These are phyloP conservation scores for Macrophomina tecta DNA, from an alignment of 2,329 filamentous ascomycete genomes.

Conservation along the genomic window DNA sequence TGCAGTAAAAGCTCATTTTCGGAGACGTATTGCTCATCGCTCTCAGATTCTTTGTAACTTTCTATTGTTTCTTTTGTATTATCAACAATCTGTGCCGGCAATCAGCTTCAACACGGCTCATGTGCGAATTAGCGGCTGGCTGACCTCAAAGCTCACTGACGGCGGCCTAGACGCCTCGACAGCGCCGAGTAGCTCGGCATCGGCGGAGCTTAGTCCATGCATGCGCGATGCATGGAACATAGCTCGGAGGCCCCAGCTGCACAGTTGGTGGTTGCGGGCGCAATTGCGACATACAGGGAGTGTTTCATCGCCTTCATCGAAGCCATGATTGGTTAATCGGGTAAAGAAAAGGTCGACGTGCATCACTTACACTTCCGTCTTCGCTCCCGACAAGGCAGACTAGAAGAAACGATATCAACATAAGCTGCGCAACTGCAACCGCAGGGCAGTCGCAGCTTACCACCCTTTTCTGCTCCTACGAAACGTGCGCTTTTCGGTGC, in stretches of 20 bases:
- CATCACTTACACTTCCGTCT: background rate
- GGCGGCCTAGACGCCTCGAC: background rate
- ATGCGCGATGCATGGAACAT: slow-evolving; percentile 5
- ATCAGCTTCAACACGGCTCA: background rate
- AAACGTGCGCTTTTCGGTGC: background rate
- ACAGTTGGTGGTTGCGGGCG: background rate
- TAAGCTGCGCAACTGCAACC: background rate
- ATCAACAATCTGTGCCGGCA: background rate
- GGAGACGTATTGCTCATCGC: background rate
- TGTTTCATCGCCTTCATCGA: background rate
- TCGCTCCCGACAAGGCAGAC: background rate
- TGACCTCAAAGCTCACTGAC: background rate
- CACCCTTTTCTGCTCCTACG: background rate
- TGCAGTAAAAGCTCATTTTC: background rate
- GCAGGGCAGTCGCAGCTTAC: background rate
- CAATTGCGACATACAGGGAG: background rate
- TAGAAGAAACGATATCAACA: background rate
- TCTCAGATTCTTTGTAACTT: background rate
- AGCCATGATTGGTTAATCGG: background rate
- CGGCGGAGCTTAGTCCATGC: background rate
- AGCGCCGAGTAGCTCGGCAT: background rate
- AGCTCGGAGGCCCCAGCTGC: background rate
- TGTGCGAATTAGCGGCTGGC: background rate
- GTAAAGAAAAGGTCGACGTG: background rate
- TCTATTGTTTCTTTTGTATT: slow-evolving; percentile 4